These are phyloP conservation scores for Cornus florida DNA, from an alignment of 148 eudicot species.

Conservation along the genomic window DNA sequence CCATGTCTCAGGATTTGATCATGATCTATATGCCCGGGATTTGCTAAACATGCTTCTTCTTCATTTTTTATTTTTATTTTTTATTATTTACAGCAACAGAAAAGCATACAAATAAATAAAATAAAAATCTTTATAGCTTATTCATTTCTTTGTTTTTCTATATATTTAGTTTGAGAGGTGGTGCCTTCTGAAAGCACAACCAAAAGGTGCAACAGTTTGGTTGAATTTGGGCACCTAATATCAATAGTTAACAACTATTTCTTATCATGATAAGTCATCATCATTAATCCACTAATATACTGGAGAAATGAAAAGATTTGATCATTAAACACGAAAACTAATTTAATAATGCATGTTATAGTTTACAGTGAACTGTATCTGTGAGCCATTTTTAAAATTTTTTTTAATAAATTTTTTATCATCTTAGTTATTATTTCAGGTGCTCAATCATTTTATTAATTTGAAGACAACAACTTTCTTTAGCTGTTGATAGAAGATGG, in stretches of 20 bases:
- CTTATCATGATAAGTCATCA: too few relatives aligned
- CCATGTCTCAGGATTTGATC: too few relatives aligned
- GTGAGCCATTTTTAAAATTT: not conserved
- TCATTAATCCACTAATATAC: not conserved
- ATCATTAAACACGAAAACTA: not conserved
- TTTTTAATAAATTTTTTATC: too few relatives aligned
- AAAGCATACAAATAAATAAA: too few relatives aligned
- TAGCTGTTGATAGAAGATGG: conserved; percentile 47
- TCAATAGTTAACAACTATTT: too few relatives aligned
- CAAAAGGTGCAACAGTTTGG: not conserved
- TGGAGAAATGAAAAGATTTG: not conserved
- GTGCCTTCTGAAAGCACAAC: not conserved
- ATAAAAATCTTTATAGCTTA: too few relatives aligned
- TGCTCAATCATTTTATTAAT: not conserved
- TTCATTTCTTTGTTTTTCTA: too few relatives aligned
- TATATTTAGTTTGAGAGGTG: not conserved
- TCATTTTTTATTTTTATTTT: too few relatives aligned
- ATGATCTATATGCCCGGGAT: too few relatives aligned
- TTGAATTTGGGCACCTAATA: not conserved
- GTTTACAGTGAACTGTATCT: not conserved
- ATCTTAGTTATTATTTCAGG: not conserved
- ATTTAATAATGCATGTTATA: not conserved
- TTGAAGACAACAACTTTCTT: not conserved
- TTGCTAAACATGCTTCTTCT: too few relatives aligned
- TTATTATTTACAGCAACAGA: too few relatives aligned